Percentiles rank a stretch among this genome's conserved stretches.
Evolutionary conservation across 2,329 filamentous ascomycete species (phyloP).

Genomic region (Fusarium protoensiforme): DNA sequence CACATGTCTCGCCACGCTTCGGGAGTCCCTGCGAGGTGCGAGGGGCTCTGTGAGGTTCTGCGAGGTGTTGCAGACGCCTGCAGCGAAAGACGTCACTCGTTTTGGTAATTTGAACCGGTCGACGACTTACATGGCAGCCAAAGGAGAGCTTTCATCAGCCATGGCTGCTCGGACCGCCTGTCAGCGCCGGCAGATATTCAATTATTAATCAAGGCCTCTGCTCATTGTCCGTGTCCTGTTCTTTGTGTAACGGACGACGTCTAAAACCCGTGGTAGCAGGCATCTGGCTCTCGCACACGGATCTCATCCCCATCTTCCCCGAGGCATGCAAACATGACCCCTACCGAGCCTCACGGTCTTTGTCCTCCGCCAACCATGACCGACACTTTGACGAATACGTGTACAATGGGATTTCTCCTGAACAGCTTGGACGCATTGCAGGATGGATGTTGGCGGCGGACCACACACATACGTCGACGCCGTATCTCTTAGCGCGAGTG

Average conservation of each 20-base stretch:
- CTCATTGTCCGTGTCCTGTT: slow-evolving; percentile 3
- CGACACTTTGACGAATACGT: slow-evolving; percentile 5
- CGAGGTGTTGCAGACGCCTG: slow-evolving; percentile 31
- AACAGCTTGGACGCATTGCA: slow-evolving; percentile 25
- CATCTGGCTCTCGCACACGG: slow-evolving; percentile 20
- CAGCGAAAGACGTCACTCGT: slow-evolving; percentile 42
- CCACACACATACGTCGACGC: slow-evolving; percentile 19
- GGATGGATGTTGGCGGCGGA: slow-evolving; percentile 1
- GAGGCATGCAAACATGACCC: slow-evolving; percentile 13
- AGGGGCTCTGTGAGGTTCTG: slow-evolving; percentile 34
- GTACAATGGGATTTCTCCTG: background rate
- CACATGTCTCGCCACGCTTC: slow-evolving; percentile 42
- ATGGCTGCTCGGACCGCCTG: background rate
- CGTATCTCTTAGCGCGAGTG: slow-evolving; percentile 37
- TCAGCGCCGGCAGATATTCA: slow-evolving; percentile 11
- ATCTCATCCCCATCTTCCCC: slow-evolving; percentile 15
- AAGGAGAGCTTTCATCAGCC: slow-evolving; percentile 8
- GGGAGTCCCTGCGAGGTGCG: slow-evolving; percentile 37
- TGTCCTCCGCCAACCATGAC: slow-evolving; percentile 23
- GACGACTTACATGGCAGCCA: slow-evolving; percentile 15
- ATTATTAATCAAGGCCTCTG: slow-evolving; percentile 11
- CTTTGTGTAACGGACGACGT: slow-evolving; percentile 8
- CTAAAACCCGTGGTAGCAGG: slow-evolving; percentile 1
- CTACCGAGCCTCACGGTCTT: slow-evolving; percentile 19
- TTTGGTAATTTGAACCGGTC: slow-evolving; percentile 39